Evolutionary conservation across 306 rosid species (phyloP).

Genomic region (Medicago truncatula): DNA sequence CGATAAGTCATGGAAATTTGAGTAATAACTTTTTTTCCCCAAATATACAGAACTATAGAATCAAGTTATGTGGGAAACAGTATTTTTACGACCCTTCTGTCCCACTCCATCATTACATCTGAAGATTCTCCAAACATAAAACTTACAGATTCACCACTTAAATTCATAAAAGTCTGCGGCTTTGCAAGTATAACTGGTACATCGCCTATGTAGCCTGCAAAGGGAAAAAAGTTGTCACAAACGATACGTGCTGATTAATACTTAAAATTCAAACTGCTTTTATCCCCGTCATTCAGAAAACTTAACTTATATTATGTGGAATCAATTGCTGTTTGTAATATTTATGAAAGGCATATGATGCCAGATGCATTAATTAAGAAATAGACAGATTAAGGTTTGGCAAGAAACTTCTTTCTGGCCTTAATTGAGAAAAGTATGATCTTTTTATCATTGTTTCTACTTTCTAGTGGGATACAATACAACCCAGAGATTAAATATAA

Average conservation of each 20-base stretch:
- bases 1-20: slow-evolving; percentile 2
- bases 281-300: slow-evolving; percentile 21
- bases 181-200: slow-evolving; percentile 84
- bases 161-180: slow-evolving; percentile 95
- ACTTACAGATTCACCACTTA: slow-evolving; percentile 98
- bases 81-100: slow-evolving; percentile 15
- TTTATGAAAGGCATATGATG: too few species aligned
- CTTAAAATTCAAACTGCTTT: slow-evolving; percentile 13
- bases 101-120: slow-evolving; percentile 30
- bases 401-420: too few species aligned
- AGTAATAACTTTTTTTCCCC: background rate
- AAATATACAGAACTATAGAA: slow-evolving; percentile 16
- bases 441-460: background rate
- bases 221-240: slow-evolving; percentile 30
- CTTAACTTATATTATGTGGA: slow-evolving; percentile 25
- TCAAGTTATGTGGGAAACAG: background rate
- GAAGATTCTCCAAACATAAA: slow-evolving; percentile 44
- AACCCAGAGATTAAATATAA: background rate
- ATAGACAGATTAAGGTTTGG: too few species aligned
- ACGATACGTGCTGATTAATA: slow-evolving; percentile 5
- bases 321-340: background rate
- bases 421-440: background rate
- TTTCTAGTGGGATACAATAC: background rate
- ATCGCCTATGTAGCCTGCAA: slow-evolving; percentile 80
- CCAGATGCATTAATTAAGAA: too few species aligned